Conservation (phyloP, 139 green algal genomes). For the Chlamydomonas applanata region DNA sequence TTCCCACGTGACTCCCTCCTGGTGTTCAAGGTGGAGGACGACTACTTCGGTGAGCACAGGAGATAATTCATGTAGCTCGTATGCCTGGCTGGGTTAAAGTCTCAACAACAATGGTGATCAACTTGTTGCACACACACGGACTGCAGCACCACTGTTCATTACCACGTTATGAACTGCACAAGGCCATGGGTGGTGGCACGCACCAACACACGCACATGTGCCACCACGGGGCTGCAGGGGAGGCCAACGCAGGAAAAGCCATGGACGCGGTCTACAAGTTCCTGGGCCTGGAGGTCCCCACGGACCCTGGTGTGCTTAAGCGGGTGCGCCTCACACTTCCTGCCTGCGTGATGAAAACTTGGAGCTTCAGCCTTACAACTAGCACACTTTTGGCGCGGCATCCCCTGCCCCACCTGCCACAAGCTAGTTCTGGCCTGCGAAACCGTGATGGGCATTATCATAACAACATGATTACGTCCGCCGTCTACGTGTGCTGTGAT, state of each 20-base stretch:
- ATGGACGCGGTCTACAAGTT: conserved; percentile 14
- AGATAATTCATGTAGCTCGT: background rate
- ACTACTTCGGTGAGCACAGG: conserved; percentile 19
- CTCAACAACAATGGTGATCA: background rate
- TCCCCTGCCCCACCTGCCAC: too few species aligned
- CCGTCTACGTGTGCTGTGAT: too few species aligned
- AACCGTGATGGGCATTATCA: too few species aligned
- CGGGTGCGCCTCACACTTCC: conserved; percentile 9
- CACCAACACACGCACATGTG: too few species aligned
- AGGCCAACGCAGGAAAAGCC: background rate
- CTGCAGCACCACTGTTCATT: too few species aligned
- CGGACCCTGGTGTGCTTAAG: background rate
- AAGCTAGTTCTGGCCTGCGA: too few species aligned
- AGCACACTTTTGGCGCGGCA: background rate
- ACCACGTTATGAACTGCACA: too few species aligned
- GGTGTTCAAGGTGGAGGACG: conserved; percentile 29
- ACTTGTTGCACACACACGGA: too few species aligned
- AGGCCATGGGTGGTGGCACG: too few species aligned
- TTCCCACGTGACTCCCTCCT: conserved; percentile 26
- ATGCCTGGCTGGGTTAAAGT: background rate
- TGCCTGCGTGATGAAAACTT: background rate
- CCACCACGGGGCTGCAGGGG: background rate
- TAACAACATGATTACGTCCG: too few species aligned
- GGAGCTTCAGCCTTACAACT: background rate
- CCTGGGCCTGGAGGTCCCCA: conserved; percentile 9